Conservation (phyloP, 352 stramenopile species). For the Albugo laibachii region DNA sequence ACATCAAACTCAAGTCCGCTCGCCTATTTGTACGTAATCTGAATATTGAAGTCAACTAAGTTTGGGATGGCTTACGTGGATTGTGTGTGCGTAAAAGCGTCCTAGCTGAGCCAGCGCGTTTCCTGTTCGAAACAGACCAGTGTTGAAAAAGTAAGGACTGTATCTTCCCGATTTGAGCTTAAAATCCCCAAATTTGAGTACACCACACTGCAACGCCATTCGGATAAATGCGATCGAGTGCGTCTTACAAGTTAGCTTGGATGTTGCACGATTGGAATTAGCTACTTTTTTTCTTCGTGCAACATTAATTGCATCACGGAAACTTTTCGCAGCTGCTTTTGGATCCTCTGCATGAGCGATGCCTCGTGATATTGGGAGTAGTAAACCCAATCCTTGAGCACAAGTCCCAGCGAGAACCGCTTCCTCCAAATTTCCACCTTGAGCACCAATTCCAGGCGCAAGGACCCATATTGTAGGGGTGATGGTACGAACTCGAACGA, state of each 20-base stretch:
- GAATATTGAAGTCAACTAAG: slow-evolving; percentile 2
- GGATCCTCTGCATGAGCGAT: slow-evolving; percentile 88
- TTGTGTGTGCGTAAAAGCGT: slow-evolving; percentile 88
- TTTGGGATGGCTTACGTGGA: slow-evolving; percentile 37
- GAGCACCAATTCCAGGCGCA: slow-evolving; percentile 90
- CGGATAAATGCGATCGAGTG: slow-evolving; percentile 85
- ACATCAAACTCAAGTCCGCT: slow-evolving; percentile 93
- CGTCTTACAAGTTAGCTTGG: neutral
- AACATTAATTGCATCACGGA: slow-evolving; percentile 89
- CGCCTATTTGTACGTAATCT: slow-evolving; percentile 17
- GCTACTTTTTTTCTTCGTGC: slow-evolving; percentile 43
- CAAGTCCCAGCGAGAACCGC: slow-evolving; percentile 59
- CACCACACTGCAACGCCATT: slow-evolving; percentile 87
- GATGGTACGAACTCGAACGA: slow-evolving; percentile 69
- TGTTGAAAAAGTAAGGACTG: slow-evolving; percentile 99
- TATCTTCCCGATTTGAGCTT: slow-evolving; percentile 94
- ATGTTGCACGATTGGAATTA: neutral
- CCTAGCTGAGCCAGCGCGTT: slow-evolving; percentile 82
- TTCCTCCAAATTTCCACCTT: slow-evolving; percentile 84
- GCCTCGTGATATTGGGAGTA: slow-evolving; percentile 93
- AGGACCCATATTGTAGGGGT: slow-evolving; percentile 92
- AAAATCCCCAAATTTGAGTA: slow-evolving; percentile 97
- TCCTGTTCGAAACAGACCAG: slow-evolving; percentile 90
- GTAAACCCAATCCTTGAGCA: slow-evolving; percentile 78
- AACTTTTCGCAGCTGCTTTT: slow-evolving; percentile 68